These are phyloP conservation scores for Silene latifolia DNA, from an alignment of 148 eudicot species.

Conservation along the genomic window DNA sequence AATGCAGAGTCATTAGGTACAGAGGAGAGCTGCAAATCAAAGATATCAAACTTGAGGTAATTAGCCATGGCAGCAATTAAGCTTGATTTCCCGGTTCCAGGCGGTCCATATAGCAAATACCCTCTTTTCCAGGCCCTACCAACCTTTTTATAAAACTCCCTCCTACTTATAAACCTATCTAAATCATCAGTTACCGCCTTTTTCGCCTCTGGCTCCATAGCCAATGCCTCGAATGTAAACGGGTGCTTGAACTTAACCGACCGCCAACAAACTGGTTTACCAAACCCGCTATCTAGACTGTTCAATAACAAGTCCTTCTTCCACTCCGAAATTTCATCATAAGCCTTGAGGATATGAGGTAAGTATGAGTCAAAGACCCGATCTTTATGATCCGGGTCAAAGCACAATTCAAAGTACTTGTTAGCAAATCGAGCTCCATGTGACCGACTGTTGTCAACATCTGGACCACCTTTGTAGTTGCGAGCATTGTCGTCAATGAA, in stretches of 20 bases:
- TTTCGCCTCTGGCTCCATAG: constrained; percentile 31
- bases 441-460: constrained; percentile 10
- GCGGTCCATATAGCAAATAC: constrained; percentile 40
- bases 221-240: constrained; percentile 34
- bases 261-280: constrained; percentile 15
- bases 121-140: constrained; percentile 43
- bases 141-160: constrained; percentile 31
- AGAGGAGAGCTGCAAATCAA: constrained; percentile 33
- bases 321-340: constrained; percentile 20
- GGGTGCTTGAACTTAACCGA: constrained; percentile 35
- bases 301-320: constrained; percentile 24
- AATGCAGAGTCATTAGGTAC: constrained; percentile 21
- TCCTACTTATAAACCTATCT: constrained; percentile 33
- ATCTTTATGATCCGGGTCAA: constrained; percentile 25
- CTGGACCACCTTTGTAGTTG: background rate
- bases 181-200: constrained; percentile 27
- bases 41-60: constrained; percentile 33
- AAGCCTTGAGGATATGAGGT: constrained; percentile 22
- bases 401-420: constrained; percentile 23
- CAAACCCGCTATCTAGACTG: constrained; percentile 18
- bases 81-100: constrained; percentile 45
- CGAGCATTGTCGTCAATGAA: constrained; percentile 6
- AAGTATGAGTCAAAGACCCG: constrained; percentile 26
- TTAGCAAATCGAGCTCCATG: background rate
- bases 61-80: constrained; percentile 44